These are phyloP conservation scores for Xylariaceae sp. DNA, from an alignment of 2,329 filamentous ascomycete species.

Conservation along the genomic window DNA sequence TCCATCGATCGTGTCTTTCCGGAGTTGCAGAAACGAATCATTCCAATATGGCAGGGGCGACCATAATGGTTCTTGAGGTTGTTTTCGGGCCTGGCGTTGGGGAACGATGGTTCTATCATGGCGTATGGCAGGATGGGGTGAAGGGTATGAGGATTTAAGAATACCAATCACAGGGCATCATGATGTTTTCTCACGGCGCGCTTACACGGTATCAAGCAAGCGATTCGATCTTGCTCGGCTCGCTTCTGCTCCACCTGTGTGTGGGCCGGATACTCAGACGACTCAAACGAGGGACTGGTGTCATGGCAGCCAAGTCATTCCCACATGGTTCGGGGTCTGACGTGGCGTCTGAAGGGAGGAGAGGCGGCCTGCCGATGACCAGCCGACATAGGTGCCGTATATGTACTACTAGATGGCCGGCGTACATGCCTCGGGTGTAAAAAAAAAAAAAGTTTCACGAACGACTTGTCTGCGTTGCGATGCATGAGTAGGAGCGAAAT, in stretches of 20 bases:
- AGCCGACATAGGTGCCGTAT: conserved; percentile 26
- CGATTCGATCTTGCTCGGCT: neutral
- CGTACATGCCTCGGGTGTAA: conserved; percentile 25
- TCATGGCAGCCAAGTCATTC: neutral
- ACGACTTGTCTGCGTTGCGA: conserved; percentile 22
- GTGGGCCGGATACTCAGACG: neutral
- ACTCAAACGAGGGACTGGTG: neutral
- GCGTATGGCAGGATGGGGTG: conserved; percentile 13
- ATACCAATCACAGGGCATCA: conserved; percentile 7
- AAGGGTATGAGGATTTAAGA: conserved; percentile 8
- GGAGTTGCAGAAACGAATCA: conserved; percentile 18
- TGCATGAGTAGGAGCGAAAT: conserved; percentile 15
- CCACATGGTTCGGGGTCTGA: neutral
- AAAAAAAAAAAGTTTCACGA: conserved; percentile 23
- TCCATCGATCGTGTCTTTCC: conserved; percentile 11
- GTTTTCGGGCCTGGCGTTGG: conserved; percentile 35
- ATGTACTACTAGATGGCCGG: conserved; percentile 37
- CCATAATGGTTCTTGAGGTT: conserved; percentile 10
- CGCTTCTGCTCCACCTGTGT: conserved; percentile 3
- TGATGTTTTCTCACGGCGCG: conserved; percentile 1
- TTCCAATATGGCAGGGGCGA: conserved; percentile 9
- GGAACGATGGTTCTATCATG: conserved; percentile 23
- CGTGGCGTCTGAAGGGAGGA: neutral
- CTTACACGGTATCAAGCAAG: neutral
- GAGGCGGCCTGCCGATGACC: conserved; percentile 10